Evolutionary conservation across 805 yeast species (phyloP), one percentile per base, ranked within the genome.

Genomic region (Pichia insulana): DNA sequence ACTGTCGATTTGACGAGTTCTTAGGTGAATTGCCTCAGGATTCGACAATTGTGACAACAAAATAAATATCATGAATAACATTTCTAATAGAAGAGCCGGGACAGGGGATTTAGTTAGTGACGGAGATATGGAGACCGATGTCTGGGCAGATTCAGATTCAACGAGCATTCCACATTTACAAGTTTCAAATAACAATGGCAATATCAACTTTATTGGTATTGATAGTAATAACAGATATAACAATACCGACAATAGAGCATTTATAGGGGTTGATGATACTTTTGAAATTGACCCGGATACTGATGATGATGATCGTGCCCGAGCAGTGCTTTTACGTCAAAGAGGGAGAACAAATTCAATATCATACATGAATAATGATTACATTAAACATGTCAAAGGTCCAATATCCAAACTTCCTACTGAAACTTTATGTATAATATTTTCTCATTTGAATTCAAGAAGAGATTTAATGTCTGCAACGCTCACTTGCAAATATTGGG

Each of bases 401-500:
- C 69, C 69, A 18, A 64, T 75, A 37, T 59, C 69, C 16, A 67
- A 65, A 37, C 57, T 76, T 38, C 81, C 81, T 8, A 74, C 80
- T 0, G 81, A 76, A 59, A 75, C 83, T 16, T 58, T 83, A 34
- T 71, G 80, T 38, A 69, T 80, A 49, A 76, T 83, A 2, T 77
- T 83, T 46, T 80, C 84, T 41, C 71, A 79, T 46, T 63, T 83
- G 40, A 76, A 71, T 37, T 70, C 81, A 34, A 76, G 72, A 49
- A 56, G 71, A 3, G 88, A 82, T 52, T 64, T 80, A 45, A 77
- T 76, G 22, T 68, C 76, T 12, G 61, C 82, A 18, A 64, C 86
- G 47, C 69, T 86, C 1, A 89, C 86, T 7, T 88, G 95, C 62
- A 78, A 76, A 52, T 73, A 78, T 47, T 88, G 95, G 83, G 83